Base-by-base conservation (phyloP, 169 alveolate species). In the Plasmodium berghei region DNA sequence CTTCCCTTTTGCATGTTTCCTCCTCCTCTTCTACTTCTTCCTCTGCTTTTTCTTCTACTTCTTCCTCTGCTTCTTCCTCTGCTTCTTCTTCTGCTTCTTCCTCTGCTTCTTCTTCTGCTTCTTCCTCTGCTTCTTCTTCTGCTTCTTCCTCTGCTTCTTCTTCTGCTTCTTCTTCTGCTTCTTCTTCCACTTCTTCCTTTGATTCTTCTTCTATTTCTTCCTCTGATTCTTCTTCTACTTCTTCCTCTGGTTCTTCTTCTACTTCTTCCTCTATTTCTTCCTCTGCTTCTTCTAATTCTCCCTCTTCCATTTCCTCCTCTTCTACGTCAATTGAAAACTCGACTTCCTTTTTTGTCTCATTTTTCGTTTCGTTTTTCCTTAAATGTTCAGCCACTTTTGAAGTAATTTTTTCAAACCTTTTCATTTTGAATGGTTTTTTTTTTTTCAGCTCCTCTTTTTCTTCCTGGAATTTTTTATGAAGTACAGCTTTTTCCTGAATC, bases 351-450 rank as follows among this genome's bases (percentile, higher is more conserved):
- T 34, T 34, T 1, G 56, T 24, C 26, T 22, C 34, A 16, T 42
- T 45, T 56, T 71, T 28, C 59, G 24, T 20, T 61, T 58, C 48
- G 4, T 42, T 28, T 46, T 22, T 20, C 10, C 61, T 73, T 55
- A 75, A 62, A 40, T 59, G 22, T 48, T 62, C 55, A 22, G 88
- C 88, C 20, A 75, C 88, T 55, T 75, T 75, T 1, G 88, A 75
- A 16, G 69, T 54, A 22, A 56, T 64, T 45, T 75, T 75, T 62
- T 75, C 61, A 40, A 62, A 75, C 9, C 24, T 62, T 9, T 75
- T 75, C 88, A 75, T 75, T 62, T 62, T 75, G 54, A 75, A 75
- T 4, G 88, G 74, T 22, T 62, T 75, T 26, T 63, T 75, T 62
- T 75, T 75, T 54, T 75, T 75, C 0, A 49, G 28, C 63, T 75